These are phyloP conservation scores for Fraxinus xanthoxyloides DNA, from an alignment of 305 asterid genomes.

Conservation along the genomic window DNA sequence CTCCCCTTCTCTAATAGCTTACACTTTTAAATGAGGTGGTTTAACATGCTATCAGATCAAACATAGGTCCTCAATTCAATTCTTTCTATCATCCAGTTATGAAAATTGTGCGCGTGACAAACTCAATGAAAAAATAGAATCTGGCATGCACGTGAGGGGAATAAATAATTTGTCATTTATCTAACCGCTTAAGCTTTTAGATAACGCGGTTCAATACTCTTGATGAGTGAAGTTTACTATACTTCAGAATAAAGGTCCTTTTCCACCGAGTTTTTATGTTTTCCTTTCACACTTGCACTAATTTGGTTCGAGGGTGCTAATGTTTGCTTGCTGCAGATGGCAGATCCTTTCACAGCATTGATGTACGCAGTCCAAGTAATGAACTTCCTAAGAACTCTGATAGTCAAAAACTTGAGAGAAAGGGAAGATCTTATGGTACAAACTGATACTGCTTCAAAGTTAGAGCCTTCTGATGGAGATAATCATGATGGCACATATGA, in stretches of 20 bases:
- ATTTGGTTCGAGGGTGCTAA: neutral
- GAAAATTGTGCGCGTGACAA: neutral
- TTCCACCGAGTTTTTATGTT: neutral
- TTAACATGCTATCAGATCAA: neutral
- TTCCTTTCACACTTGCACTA: neutral
- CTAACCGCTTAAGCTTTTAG: neutral
- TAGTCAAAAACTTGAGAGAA: slow-evolving; percentile 32
- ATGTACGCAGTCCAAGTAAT: slow-evolving; percentile 59
- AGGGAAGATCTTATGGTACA: slow-evolving; percentile 27
- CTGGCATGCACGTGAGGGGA: neutral
- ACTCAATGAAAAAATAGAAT: neutral
- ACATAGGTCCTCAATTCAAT: neutral
- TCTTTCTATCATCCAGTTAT: neutral
- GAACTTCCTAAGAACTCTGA: slow-evolving; percentile 44
- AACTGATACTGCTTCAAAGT: neutral
- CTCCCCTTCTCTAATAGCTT: neutral
- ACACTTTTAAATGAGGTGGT: neutral
- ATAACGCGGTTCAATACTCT: neutral
- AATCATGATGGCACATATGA: neutral
- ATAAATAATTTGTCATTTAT: neutral
- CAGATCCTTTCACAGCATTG: slow-evolving; percentile 53
- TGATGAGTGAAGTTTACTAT: neutral
- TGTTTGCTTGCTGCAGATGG: slow-evolving; percentile 32
- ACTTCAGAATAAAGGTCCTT: neutral
- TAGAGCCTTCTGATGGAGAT: neutral